Evolutionary conservation across 192 early-diverging fungal species (phyloP).

Genomic region (Thamnidium elegans): DNA sequence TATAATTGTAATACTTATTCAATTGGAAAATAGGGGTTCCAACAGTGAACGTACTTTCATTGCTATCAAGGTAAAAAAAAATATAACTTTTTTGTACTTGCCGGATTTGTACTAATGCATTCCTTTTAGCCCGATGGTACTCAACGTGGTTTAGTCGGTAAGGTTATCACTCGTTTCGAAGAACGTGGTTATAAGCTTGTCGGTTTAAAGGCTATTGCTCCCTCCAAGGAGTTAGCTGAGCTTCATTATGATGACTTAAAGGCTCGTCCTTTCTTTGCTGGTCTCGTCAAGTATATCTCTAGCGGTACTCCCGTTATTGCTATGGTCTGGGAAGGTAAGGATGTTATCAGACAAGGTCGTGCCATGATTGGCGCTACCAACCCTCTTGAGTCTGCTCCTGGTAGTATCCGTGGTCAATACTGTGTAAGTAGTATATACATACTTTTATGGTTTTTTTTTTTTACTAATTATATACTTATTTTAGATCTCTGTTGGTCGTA

Average conservation of each 20-base stretch:
- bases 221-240: conserved; percentile 64
- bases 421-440: conserved; percentile 31
- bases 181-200: conserved; percentile 88
- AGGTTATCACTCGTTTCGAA: conserved; percentile 87
- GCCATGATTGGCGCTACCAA: conserved; percentile 90
- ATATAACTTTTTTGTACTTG: not conserved
- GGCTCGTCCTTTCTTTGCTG: conserved; percentile 83
- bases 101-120: conserved; percentile 1
- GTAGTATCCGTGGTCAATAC: conserved; percentile 88
- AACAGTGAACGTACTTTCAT: conserved; percentile 62
- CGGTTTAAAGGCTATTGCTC: conserved; percentile 73
- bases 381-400: conserved; percentile 81
- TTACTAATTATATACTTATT: too few relatives aligned
- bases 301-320: conserved; percentile 83
- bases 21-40: conserved; percentile 33
- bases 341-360: conserved; percentile 86
- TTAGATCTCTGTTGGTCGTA: conserved; percentile 65
- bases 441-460: too few relatives aligned
- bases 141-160: conserved; percentile 82
- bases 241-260: conserved; percentile 86
- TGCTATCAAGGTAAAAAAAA: conserved; percentile 56
- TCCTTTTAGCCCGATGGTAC: conserved; percentile 73
- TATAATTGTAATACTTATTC: too few relatives aligned
- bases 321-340: conserved; percentile 83
- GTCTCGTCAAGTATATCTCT: conserved; percentile 92